Conservation (phyloP, 1,284 basidiomycete genomes). For the Farysia itapuensis region DNA sequence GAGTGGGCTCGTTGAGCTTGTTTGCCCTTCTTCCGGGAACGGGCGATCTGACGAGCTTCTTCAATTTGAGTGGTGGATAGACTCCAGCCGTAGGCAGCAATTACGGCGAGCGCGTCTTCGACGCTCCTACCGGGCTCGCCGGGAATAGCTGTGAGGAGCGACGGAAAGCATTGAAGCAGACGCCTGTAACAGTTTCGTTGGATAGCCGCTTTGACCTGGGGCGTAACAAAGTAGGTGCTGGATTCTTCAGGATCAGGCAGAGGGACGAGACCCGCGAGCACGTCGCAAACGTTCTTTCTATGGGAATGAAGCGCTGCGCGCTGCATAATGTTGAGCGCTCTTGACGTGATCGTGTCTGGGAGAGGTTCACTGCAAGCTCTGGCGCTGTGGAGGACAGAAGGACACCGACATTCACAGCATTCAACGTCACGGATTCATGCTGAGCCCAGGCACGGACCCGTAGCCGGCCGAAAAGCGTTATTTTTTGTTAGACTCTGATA, state of each 20-base stretch:
- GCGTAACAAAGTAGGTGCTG: conserved; percentile 16
- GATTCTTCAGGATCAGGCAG: conserved; percentile 16
- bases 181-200: conserved; percentile 18
- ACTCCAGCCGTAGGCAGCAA: conserved; percentile 38
- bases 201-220: conserved; percentile 10
- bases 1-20: conserved; percentile 28
- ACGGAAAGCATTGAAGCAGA: conserved; percentile 22
- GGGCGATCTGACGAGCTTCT: conserved; percentile 26
- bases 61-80: conserved; percentile 44
- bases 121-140: conserved; percentile 23
- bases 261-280: conserved; percentile 22
- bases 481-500: too few species aligned
- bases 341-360: too few species aligned
- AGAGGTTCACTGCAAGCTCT: too few species aligned
- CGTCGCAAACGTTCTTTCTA: conserved; percentile 23
- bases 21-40: conserved; percentile 38
- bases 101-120: conserved; percentile 23
- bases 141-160: conserved; percentile 31
- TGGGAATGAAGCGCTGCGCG: too few species aligned
- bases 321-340: too few species aligned
- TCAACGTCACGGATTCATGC: too few species aligned
- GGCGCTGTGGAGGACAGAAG: too few species aligned
- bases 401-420: too few species aligned
- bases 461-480: too few species aligned
- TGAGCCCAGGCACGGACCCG: too few species aligned